phyloP scores from a whole-genome alignment of 257 asterid genomes.

The Parsonsia alboflavescens region DNA sequence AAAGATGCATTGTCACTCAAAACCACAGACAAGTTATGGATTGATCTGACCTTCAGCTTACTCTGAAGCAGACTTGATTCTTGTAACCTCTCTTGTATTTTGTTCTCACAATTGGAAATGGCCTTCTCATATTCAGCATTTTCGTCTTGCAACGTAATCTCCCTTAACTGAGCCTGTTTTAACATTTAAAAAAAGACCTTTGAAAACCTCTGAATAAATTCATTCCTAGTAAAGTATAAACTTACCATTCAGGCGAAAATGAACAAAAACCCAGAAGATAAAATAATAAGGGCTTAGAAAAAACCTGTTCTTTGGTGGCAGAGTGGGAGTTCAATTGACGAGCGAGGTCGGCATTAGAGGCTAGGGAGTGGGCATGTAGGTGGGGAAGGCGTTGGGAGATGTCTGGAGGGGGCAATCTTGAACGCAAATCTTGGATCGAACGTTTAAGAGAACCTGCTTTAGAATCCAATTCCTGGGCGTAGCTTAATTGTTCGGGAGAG shows the following conservation, averaged over 20 bases:
- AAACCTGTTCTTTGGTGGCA: conserved; percentile 82
- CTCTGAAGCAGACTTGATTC: conserved; percentile 63
- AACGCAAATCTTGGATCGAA: conserved; percentile 91
- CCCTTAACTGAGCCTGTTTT: conserved; percentile 67
- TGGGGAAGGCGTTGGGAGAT: conserved; percentile 90
- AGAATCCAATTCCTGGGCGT: conserved; percentile 59
- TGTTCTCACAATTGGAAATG: conserved; percentile 57
- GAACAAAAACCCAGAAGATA: background rate
- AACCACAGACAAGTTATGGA: background rate
- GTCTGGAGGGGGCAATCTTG: conserved; percentile 88
- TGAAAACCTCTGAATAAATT: background rate
- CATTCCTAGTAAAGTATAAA: background rate
- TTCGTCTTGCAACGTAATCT: conserved; percentile 68
- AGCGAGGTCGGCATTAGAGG: conserved; percentile 80
- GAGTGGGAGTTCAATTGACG: conserved; percentile 92
- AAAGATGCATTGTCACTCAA: background rate
- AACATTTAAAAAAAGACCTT: background rate
- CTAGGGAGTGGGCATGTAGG: conserved; percentile 95
- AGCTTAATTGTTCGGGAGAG: conserved; percentile 71
- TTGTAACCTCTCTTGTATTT: conserved; percentile 62
- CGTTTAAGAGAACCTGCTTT: conserved; percentile 67
- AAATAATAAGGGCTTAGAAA: background rate
- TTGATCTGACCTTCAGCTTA: conserved; percentile 66
- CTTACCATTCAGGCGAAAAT: background rate
- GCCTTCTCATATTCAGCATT: conserved; percentile 71